Base-by-base conservation (phyloP, 1,284 basidiomycete genomes). In the Anthracocystis walkeri region DNA sequence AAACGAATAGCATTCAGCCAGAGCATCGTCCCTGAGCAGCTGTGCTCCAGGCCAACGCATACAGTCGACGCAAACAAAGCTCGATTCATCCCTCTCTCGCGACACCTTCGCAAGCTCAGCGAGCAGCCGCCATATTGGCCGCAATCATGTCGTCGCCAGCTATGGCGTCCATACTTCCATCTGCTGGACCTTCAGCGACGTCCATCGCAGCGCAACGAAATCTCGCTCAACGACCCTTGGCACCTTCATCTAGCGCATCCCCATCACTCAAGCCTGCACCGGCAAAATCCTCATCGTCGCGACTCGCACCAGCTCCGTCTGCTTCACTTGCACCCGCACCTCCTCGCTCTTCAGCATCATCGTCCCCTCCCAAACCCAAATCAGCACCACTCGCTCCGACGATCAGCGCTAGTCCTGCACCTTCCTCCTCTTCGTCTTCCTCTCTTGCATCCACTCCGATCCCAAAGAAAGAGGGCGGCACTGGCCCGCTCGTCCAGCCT, bases 401-500 rank as follows among this genome's bases (percentile, higher is more conserved):
- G 7, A 40, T 50, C 12, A 27, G 63, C 16, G 54, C 53, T 7
- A 41, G 46, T 12, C 48, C 59, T 11, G 40, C 53, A 10, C 33
- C 54, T 7, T 25, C 44, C 20, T 21, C 49, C 7, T 21, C 62
- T 4, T 45, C 50, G 4, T 38, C 57, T 16, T 46, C 59, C 12
- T 41, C 57, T 14, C 18, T 42, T 20, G 44, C 57, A 12, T 0
- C 60, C 25, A 7, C 52, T 14, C 14, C 35, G 7, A 5, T 48
- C 20, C 6, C 29, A 21, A 75, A 72, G 25, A 75, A 73, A 20
- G 76, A 72, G 7, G 25, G 27, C 44, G 20, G 23, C 31, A 55
- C 44, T 20, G 62, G 59, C 10, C 51, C 75, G 7, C 55, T 80
- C 4, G 65, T 83, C 4, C 79, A 82, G 62, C 82, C 82, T 0